Evolutionary conservation across 2,329 filamentous ascomycete species (phyloP).

Genomic region (Byssoonygena ceratinophila): DNA sequence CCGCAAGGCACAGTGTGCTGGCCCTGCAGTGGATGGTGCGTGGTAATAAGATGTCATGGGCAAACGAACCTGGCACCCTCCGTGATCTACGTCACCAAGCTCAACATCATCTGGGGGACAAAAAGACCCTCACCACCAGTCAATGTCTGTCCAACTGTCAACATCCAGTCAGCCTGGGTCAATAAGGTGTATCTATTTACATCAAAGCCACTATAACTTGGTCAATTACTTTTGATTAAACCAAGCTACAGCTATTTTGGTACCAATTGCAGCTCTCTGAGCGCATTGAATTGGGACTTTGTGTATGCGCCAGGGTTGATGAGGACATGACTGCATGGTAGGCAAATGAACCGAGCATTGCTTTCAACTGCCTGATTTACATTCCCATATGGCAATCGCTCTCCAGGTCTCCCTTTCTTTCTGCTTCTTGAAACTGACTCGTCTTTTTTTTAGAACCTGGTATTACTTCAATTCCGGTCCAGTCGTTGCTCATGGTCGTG

Average conservation of each 20-base stretch:
- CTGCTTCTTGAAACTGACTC: neutral
- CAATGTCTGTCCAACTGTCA: neutral
- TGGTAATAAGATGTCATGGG: neutral
- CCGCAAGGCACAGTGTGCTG: neutral
- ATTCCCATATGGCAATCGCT: neutral
- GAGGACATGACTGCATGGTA: neutral
- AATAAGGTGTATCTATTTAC: neutral
- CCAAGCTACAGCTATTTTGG: neutral
- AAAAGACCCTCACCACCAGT: neutral
- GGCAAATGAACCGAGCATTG: neutral
- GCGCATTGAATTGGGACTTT: neutral
- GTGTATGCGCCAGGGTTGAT: neutral
- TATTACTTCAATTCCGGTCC: neutral
- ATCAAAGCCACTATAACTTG: neutral
- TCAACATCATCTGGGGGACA: neutral
- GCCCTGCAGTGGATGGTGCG: neutral
- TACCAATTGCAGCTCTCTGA: neutral
- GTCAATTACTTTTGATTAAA: neutral
- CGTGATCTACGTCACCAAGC: slow-evolving; percentile 8
- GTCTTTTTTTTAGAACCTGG: neutral
- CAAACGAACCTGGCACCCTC: slow-evolving; percentile 1
- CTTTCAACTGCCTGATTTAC: neutral
- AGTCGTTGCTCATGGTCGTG: neutral
- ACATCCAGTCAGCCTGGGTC: neutral
- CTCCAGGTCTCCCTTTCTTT: too few relatives aligned